Conservation (phyloP, 495 filamentous ascomycete genomes). For the Clohesyomyces aquaticus region DNA sequence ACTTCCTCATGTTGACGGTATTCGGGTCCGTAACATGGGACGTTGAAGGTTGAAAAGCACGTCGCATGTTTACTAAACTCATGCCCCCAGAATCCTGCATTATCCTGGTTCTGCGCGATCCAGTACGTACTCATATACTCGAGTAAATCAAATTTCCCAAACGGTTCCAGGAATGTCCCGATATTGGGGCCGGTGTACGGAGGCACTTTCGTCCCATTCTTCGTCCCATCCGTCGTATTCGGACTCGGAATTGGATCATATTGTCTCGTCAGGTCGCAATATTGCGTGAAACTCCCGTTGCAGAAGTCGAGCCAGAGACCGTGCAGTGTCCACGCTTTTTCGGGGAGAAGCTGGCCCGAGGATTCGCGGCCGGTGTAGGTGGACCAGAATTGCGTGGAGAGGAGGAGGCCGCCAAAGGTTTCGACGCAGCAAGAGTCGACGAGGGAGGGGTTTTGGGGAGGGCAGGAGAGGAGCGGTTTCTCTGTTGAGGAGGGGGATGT, state of each 20-base stretch:
- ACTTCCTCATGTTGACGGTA: slow-evolving; percentile 53
- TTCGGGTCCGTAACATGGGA: slow-evolving; percentile 54
- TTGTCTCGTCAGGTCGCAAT: slow-evolving; percentile 57
- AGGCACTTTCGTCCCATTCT: slow-evolving; percentile 50
- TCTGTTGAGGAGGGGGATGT: slow-evolving; percentile 51
- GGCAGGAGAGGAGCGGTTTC: slow-evolving; percentile 52
- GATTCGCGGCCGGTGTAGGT: slow-evolving; percentile 57
- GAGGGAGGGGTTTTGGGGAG: slow-evolving; percentile 46
- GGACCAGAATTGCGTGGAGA: slow-evolving; percentile 58
- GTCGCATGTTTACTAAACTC: slow-evolving; percentile 62
- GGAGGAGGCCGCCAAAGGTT: slow-evolving; percentile 56
- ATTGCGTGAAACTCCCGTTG: slow-evolving; percentile 57
- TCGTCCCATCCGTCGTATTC: slow-evolving; percentile 55
- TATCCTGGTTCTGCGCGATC: slow-evolving; percentile 52
- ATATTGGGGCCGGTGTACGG: slow-evolving; percentile 53
- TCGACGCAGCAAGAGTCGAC: slow-evolving; percentile 58
- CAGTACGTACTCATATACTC: slow-evolving; percentile 57
- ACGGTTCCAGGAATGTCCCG: slow-evolving; percentile 51
- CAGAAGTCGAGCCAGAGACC: slow-evolving; percentile 60
- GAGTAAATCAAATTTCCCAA: slow-evolving; percentile 54
- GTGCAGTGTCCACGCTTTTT: slow-evolving; percentile 54
- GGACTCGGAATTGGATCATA: slow-evolving; percentile 57
- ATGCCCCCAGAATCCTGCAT: slow-evolving; percentile 57
- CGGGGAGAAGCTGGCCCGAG: slow-evolving; percentile 53
- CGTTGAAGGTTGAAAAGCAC: slow-evolving; percentile 58